Evolutionary conservation across 352 stramenopile genomes (phyloP).

Genomic region (Globisporangium rhizosaccharum): DNA sequence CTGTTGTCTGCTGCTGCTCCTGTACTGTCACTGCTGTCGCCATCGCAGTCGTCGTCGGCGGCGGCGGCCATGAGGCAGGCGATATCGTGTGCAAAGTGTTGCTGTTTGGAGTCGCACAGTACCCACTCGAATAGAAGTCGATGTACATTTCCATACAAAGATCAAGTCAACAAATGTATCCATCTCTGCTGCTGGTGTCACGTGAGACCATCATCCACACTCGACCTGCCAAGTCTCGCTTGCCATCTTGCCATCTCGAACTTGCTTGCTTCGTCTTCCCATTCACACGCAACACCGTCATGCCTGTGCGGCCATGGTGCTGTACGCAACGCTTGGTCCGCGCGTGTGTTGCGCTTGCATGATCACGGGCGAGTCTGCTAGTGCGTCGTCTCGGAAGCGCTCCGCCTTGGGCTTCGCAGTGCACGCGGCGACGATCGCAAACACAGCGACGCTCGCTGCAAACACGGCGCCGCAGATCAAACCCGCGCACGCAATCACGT

Average conservation of each 20-base stretch:
- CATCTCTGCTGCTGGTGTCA: no score
- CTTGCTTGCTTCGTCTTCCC: not conserved
- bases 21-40: not conserved
- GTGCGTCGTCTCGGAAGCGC: constrained; percentile 2
- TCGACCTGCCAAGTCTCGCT: not conserved
- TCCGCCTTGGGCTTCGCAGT: constrained; percentile 10
- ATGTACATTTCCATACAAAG: no score
- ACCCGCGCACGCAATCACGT: constrained; percentile 28
- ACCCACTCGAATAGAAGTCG: no score
- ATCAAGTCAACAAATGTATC: no score
- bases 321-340: constrained; percentile 11
- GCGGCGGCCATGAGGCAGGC: no score
- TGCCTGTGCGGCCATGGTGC: constrained; percentile 11
- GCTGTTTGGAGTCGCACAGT: not conserved
- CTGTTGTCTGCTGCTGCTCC: not conserved
- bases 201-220: no score
- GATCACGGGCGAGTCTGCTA: constrained; percentile 11
- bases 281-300: not conserved
- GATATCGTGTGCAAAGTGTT: not conserved
- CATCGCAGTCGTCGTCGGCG: not conserved
- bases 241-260: not conserved
- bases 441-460: constrained; percentile 20
- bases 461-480: constrained; percentile 34
- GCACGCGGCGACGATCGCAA: constrained; percentile 16
- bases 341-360: not conserved